phyloP scores from a whole-genome alignment of 305 asterid species.

The Rubia tinctorum region DNA sequence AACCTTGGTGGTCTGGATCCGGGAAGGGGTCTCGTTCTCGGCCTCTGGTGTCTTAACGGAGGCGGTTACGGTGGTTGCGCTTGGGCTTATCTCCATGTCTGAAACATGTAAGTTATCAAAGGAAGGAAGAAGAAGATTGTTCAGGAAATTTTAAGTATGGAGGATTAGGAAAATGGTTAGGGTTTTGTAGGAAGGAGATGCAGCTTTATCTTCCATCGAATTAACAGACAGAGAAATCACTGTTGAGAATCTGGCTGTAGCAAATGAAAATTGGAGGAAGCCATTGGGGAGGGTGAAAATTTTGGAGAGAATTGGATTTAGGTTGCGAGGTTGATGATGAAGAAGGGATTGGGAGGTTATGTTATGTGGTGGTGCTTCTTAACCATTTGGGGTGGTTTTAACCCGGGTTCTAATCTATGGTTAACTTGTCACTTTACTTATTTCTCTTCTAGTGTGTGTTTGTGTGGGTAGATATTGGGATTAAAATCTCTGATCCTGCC shows the following conservation, averaged over 20 bases:
- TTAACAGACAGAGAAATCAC: neutral
- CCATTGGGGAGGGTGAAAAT: neutral
- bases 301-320: neutral
- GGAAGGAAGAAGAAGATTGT: neutral
- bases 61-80: constrained; percentile 14
- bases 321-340: constrained; percentile 13
- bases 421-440: constrained; percentile 23
- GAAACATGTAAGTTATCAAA: constrained; percentile 19
- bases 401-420: constrained; percentile 42
- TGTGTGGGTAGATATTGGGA: neutral
- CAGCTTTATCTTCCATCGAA: constrained; percentile 24
- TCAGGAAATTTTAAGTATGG: constrained; percentile 7
- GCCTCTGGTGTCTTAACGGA: constrained; percentile 60
- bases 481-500: neutral
- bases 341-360: constrained; percentile 29
- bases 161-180: constrained; percentile 33
- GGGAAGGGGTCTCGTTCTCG: constrained; percentile 62
- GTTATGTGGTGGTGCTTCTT: constrained; percentile 71
- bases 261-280: too few species aligned
- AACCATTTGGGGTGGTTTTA: constrained; percentile 39
- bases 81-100: constrained; percentile 48
- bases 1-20: constrained; percentile 52
- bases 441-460: too few species aligned
- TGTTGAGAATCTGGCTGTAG: too few species aligned
- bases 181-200: constrained; percentile 27